Conservation (phyloP, 148 eudicot species). For the Heliamphora exappendiculata region DNA sequence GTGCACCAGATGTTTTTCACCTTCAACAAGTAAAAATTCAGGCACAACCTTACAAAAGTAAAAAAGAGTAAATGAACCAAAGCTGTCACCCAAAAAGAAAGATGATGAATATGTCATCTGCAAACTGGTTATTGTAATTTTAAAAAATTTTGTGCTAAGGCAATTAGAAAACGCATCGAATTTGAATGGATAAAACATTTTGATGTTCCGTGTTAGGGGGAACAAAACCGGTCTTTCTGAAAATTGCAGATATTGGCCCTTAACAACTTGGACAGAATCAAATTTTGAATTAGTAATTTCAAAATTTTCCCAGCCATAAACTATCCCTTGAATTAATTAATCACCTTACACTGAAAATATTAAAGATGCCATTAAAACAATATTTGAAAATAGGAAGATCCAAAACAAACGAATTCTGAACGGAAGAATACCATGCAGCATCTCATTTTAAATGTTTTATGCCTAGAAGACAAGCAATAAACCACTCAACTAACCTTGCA, state of each 20-base stretch:
- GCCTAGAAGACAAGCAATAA: not conserved
- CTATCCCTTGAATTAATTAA: not conserved
- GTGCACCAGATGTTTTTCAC: not conserved
- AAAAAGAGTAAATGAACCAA: not conserved
- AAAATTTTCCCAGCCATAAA: not conserved
- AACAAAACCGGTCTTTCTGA: not conserved
- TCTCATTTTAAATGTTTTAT: not conserved
- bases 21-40: not conserved
- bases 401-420: not conserved
- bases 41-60: not conserved
- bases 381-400: not conserved
- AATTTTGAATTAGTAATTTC: not conserved
- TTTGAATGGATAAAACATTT: not conserved
- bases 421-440: not conserved
- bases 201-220: not conserved
- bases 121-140: not conserved
- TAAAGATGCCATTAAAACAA: not conserved
- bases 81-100: not conserved
- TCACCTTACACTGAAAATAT: not conserved
- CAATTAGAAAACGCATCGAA: not conserved
- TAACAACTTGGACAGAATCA: not conserved
- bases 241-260: not conserved
- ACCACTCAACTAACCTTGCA: conserved; percentile 46
- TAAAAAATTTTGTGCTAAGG: not conserved
- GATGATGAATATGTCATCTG: not conserved